Evolutionary conservation across 257 asterid genomes (phyloP), one percentile per base, ranked within the genome.

Genomic region (Salvia rosmarinus): DNA sequence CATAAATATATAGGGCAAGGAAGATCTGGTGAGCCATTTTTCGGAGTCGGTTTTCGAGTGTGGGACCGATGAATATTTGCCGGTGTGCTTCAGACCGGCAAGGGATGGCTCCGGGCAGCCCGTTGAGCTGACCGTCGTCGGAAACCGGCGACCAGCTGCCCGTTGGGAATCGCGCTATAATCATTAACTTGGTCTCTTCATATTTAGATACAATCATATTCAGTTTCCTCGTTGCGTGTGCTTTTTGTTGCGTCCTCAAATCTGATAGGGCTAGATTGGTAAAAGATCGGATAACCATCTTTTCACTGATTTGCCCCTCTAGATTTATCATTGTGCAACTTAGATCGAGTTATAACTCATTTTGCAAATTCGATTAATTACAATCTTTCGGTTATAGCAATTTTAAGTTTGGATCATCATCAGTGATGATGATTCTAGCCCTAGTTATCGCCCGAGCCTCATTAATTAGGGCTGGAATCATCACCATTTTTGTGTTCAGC

Each of bases 101-200:
- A 77, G 95, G 60, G 83, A 88, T 72, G 96, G 97, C 0, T 81
- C 86, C n/a, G 85, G 84, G 32, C 70, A 68, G 40, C 9, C 59
- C 1, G 82, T 86, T 0, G 30, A 70, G 59, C 11, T 68, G 72
- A 83, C 77, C 8, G 74, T 63, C 0, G 70, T 90, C 0, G 95
- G 95, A 5, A 55, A 55, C 16, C 79, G 85, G 17, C 61, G 71
- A 3, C 3, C 28, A 1, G 20, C 51, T 4, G 25, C 17, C 23
- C 79, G 25, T 66, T 5, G 80, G 32, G 4, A 1, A 28, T 28
- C 1, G 32, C 32, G 4, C 4, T 1, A 4, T 28, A 4, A 1
- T 37, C 9, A 10, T 37, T 37, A 10, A 10, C 1, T 4, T 55
- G 14, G 68, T 63, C 68, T 40, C 20, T 10, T 64, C 37, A 42